These are phyloP conservation scores for Suillus alpinus DNA, from an alignment of 768 basidiomycete species.

Conservation along the genomic window DNA sequence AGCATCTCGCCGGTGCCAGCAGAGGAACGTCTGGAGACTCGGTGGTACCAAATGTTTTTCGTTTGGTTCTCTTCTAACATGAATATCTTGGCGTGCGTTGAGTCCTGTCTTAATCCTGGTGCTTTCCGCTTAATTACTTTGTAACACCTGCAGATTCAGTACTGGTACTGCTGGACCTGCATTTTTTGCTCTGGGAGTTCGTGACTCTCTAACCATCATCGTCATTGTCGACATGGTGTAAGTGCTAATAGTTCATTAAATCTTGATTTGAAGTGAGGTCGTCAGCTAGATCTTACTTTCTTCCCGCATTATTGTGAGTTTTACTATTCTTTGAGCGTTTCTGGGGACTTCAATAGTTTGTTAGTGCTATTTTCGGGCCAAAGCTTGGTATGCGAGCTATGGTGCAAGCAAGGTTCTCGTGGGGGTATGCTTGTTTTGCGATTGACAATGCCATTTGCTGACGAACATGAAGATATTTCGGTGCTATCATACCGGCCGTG, in stretches of 20 bases:
- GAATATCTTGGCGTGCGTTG: neutral
- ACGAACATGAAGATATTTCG: slow-evolving; percentile 34
- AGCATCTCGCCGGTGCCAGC: too few relatives aligned
- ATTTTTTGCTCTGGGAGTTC: slow-evolving; percentile 45
- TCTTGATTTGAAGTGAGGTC: neutral
- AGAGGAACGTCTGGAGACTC: too few relatives aligned
- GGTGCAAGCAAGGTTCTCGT: slow-evolving; percentile 52
- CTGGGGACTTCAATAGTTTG: neutral
- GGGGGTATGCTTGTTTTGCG: slow-evolving; percentile 34
- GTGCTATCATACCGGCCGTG: slow-evolving; percentile 37
- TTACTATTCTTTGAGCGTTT: neutral
- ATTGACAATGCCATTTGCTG: neutral
- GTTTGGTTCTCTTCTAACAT: neutral
- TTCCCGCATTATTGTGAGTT: slow-evolving; percentile 39
- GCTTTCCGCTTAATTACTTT: neutral
- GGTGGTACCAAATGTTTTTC: too few relatives aligned
- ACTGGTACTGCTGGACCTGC: slow-evolving; percentile 50
- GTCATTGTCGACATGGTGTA: slow-evolving; percentile 45
- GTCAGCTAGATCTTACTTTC: slow-evolving; percentile 25
- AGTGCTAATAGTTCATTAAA: slow-evolving; percentile 7
- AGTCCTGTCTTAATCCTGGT: neutral
- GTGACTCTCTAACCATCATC: slow-evolving; percentile 40
- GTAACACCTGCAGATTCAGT: slow-evolving; percentile 35
- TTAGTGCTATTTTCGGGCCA: slow-evolving; percentile 50
- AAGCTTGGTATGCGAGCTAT: slow-evolving; percentile 55